Conservation (phyloP, 805 yeast genomes). For the Torulaspora quercuum region DNA sequence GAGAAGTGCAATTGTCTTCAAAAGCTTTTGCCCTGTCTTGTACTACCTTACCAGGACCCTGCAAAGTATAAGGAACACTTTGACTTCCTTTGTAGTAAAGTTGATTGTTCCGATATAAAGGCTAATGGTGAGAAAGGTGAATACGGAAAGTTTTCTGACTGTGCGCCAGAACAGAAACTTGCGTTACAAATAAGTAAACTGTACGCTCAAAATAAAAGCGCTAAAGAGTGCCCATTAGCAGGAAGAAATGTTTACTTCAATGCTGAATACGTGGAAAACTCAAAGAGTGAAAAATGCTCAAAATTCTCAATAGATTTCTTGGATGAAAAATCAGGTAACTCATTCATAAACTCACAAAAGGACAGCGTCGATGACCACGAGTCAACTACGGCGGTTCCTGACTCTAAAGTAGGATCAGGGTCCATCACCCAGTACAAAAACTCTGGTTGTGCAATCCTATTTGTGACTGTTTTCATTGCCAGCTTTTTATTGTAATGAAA, state of each 20-base stretch:
- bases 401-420: conserved; percentile 8
- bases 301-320: conserved; percentile 1
- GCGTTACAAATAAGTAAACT: conserved; percentile 58
- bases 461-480: conserved; percentile 32
- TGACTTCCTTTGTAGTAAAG: conserved; percentile 52
- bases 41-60: conserved; percentile 44
- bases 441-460: conserved; percentile 14
- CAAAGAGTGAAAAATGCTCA: conserved; percentile 1
- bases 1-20: conserved; percentile 60
- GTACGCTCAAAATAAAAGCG: conserved; percentile 49
- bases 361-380: conserved; percentile 13
- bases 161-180: conserved; percentile 59
- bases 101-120: conserved; percentile 57
- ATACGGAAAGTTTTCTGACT: conserved; percentile 68
- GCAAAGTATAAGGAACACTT: conserved; percentile 55
- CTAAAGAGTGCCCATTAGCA: conserved; percentile 29
- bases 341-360: background rate
- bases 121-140: conserved; percentile 56
- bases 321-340: conserved; percentile 1
- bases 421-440: conserved; percentile 9
- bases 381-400: conserved; percentile 8
- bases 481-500: conserved; percentile 7
- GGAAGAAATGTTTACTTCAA: conserved; percentile 27
- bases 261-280: conserved; percentile 3
- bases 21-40: conserved; percentile 53